Evolutionary conservation across 345 rosid species (phyloP).

Genomic region (Euphorbia lathyris): DNA sequence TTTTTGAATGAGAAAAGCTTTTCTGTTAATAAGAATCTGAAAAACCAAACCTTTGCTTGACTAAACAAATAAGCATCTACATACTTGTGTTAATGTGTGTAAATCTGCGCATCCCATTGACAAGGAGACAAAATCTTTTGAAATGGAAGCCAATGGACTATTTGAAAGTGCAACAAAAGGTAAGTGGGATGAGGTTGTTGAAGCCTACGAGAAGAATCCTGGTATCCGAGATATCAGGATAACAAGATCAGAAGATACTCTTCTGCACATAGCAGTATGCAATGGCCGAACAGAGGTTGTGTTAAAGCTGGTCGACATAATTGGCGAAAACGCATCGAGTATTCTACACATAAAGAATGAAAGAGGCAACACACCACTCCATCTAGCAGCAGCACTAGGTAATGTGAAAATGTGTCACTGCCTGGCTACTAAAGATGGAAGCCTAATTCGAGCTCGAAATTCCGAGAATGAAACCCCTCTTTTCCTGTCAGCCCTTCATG

Average conservation of each 20-base stretch:
- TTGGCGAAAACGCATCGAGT: neutral
- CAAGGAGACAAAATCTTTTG: too few relatives aligned
- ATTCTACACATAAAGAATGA: slow-evolving; percentile 13
- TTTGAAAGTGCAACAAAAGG: slow-evolving; percentile 22
- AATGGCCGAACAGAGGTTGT: slow-evolving; percentile 7
- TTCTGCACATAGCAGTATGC: slow-evolving; percentile 24
- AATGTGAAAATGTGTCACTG: slow-evolving; percentile 20
- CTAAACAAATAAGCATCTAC: slow-evolving; percentile 1
- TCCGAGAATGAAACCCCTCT: slow-evolving; percentile 24
- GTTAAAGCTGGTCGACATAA: neutral
- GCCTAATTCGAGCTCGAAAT: slow-evolving; percentile 10
- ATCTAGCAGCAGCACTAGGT: slow-evolving; percentile 25
- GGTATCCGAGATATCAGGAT: neutral
- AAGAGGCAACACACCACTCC: slow-evolving; percentile 27
- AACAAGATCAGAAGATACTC: slow-evolving; percentile 22
- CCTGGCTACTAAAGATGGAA: slow-evolving; percentile 9
- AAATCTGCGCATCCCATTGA: neutral
- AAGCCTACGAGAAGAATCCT: neutral
- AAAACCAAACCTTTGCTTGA: neutral
- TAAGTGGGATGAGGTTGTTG: slow-evolving; percentile 17
- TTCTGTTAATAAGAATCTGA: neutral
- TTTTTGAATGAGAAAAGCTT: neutral
- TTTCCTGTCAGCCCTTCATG: slow-evolving; percentile 21
- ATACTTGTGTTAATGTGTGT: neutral
- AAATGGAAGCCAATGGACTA: slow-evolving; percentile 6